Evolutionary conservation across 2,329 filamentous ascomycete genomes (phyloP).

Genomic region (Thielaviopsis musarum): DNA sequence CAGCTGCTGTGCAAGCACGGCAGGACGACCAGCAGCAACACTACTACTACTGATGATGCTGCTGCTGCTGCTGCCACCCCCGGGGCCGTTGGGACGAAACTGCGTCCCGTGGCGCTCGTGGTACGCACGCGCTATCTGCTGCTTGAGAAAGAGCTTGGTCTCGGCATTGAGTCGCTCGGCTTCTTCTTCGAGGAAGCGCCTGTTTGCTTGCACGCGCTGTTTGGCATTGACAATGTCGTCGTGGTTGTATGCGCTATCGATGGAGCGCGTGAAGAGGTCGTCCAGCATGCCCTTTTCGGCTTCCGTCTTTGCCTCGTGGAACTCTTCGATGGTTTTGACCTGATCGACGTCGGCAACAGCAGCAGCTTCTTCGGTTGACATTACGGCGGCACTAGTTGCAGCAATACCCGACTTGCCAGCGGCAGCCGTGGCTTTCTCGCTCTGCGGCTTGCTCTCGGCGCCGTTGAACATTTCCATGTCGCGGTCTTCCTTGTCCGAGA

Average conservation of each 20-base stretch:
- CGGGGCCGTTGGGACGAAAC: slow-evolving; percentile 54
- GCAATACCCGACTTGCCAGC: neutral
- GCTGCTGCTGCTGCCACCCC: slow-evolving; percentile 16
- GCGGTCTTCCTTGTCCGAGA: slow-evolving; percentile 57
- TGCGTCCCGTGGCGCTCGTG: slow-evolving; percentile 37
- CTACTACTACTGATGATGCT: too few relatives aligned
- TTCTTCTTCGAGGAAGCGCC: slow-evolving; percentile 61
- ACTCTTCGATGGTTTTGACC: slow-evolving; percentile 49
- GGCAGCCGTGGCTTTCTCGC: neutral
- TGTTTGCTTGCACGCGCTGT: slow-evolving; percentile 54
- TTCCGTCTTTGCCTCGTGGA: slow-evolving; percentile 30
- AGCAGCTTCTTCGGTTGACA: slow-evolving; percentile 7
- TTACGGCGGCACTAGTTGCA: neutral
- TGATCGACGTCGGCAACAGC: slow-evolving; percentile 7
- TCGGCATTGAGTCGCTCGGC: slow-evolving; percentile 12
- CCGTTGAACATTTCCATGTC: slow-evolving; percentile 67
- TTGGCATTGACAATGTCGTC: slow-evolving; percentile 76
- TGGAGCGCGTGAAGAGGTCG: slow-evolving; percentile 71
- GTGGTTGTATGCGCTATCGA: slow-evolving; percentile 86
- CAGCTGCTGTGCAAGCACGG: slow-evolving; percentile 27
- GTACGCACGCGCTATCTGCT: slow-evolving; percentile 45
- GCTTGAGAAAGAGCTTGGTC: slow-evolving; percentile 11
- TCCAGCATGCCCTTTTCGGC: slow-evolving; percentile 64
- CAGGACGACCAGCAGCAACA: slow-evolving; percentile 48
- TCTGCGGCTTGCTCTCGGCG: slow-evolving; percentile 45